Evolutionary conservation across 2,329 filamentous ascomycete species (phyloP), one percentile per base, ranked within the genome.

Genomic region (Stagonosporopsis chrysanthemi): DNA sequence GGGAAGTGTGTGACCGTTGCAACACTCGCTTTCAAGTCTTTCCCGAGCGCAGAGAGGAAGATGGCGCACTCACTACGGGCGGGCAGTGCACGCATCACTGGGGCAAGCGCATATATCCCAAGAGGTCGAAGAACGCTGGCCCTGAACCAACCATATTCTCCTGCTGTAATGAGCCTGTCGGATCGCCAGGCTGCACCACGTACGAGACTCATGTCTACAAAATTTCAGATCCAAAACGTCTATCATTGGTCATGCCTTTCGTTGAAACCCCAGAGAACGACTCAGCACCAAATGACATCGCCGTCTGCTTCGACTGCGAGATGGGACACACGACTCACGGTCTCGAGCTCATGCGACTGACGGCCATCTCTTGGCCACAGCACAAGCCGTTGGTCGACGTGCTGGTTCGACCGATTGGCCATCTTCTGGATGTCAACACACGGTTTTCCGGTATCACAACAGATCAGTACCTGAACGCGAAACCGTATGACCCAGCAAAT

Each of bases 251-350:
- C 3, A 83, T 96, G 67, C 92, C 94, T 48, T 99, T 96, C 73
- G 84, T 86, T 54, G 78, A 86, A 60, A 98, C 95, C 0, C 93
- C 93, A 0, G 77, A 82, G 12, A 92, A 92, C 63, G 74, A 79
- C 1, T 67, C 77, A 12, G 70, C 66, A 1, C 61, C 68, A 3
- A 61, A 63, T 31, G 45, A 70, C 1, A 84, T 85, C 33, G 91
- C 90, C 2, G 87, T 98, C 11, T 90, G 88, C 62, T 94, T 99
- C 68, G 95, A 99, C 74, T 98, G 95, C 69, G 95, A 99, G 73
- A 99, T 99, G 95, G 91, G 91, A 4, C 98, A 96, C 72, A 99
- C 96, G 0, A 90, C 91, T 0, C 77, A 89, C 46, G 95, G 96
- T 0, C 80, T 98, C 63, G 95, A 99, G 75, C 83, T 99, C 17